Evolutionary conservation across 176 grass and related monocot genomes (phyloP), one percentile per base, ranked within the genome.

Genomic region (Zizania latifolia): DNA sequence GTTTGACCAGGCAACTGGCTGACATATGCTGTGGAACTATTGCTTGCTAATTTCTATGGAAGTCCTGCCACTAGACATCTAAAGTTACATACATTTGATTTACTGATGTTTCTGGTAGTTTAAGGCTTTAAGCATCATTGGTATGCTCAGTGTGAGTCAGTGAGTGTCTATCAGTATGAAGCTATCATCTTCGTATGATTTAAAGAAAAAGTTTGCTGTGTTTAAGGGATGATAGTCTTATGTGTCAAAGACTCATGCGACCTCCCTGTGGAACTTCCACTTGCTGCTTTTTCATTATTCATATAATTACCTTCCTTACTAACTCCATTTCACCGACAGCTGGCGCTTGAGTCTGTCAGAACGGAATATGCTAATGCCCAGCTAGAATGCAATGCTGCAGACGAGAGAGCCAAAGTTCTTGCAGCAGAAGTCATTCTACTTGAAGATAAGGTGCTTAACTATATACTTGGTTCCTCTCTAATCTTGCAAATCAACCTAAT

Each of bases 371-470:
- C 65, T 78, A 95, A 95, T 92, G 92, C 92, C 54, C 91, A 94
- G 68, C 72, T 94, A 59, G 96, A 99, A 74, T 99, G 96, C 84
- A 89, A 55, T 84, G 96, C 96, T 78, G 89, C 96, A 77, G 96
- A 99, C 68, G 96, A 99, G 86, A 99, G 96, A 85, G 96, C 85
- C 3, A 92, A 88, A 78, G 70, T 99, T 81, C 92, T 99, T 67
- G 96, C 96, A 41, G 90, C 96, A 73, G 96, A 99, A 92, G 89
- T 99, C 60, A 99, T 99, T 84, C 86, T 79, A 78, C 87, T 95
- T 78, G 96, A 99, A 90, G 96, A 99, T 76, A 99, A 95, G 96
- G 96, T 99, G 71, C 46, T 84, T 83, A 75, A 22, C 26, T 75
- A 60, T 86, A 32, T 71, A 32, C 36, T 65, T 83, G 69, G 41